Conservation (phyloP, 345 rosid genomes). For the Citrus medica region DNA sequence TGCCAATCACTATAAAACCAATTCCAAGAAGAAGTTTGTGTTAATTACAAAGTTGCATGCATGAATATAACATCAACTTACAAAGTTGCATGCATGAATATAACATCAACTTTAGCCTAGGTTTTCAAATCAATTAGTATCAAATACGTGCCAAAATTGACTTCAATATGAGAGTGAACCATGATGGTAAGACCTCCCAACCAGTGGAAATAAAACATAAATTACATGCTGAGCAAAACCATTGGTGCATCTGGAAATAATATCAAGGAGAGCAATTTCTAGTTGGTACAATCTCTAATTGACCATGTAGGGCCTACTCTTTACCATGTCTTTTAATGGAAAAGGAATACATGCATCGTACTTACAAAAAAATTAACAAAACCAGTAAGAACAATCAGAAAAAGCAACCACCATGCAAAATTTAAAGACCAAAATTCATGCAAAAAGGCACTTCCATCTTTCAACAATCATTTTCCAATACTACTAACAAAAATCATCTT, state of each 20-base stretch:
- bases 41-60: neutral
- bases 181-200: neutral
- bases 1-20: neutral
- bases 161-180: neutral
- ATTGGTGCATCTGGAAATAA: neutral
- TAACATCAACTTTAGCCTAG: neutral
- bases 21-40: neutral
- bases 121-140: neutral
- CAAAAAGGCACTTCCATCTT: neutral
- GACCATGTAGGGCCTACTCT: neutral
- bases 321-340: neutral
- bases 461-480: neutral
- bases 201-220: neutral
- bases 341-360: neutral
- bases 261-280: neutral
- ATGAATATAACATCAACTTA: neutral
- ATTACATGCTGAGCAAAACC: neutral
- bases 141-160: neutral
- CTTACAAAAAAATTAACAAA: neutral
- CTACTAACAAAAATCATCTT: conserved; percentile 2
- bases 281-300: neutral
- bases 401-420: neutral
- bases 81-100: neutral
- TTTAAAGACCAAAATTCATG: neutral
- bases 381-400: neutral